A percentile compares a stretch with the other conserved stretches of the same genome.
Conservation (phyloP, 2,329 filamentous ascomycete species). For the Plenodomus lindquistii region DNA sequence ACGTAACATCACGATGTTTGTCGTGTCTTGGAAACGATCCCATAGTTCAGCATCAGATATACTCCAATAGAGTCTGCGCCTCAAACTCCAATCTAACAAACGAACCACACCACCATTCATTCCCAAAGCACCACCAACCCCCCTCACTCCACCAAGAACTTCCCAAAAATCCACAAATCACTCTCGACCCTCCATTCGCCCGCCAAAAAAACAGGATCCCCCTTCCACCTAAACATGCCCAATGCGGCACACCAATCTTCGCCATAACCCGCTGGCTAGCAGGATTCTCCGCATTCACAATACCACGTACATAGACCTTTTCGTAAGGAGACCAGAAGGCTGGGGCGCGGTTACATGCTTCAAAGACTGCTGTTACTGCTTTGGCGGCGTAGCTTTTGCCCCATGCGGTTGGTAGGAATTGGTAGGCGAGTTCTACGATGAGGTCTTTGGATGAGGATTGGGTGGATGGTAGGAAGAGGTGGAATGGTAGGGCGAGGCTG, state of each 20-base stretch:
- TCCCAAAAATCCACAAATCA: constrained; percentile 32
- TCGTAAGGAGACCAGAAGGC: constrained; percentile 29
- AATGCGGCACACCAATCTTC: constrained; percentile 30
- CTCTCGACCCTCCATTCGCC: constrained; percentile 29
- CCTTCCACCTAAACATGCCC: constrained; percentile 34
- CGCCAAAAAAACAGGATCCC: constrained; percentile 21
- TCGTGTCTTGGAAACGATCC: too few relatives aligned
- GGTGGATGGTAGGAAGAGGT: constrained; percentile 13
- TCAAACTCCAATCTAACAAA: too few relatives aligned
- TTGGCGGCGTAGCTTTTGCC: constrained; percentile 27
- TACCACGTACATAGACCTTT: constrained; percentile 34
- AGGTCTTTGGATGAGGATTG: constrained; percentile 17
- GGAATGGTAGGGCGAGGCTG: constrained; percentile 14
- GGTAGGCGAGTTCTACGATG: constrained; percentile 25
- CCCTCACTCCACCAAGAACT: constrained; percentile 7
- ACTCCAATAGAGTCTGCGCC: too few relatives aligned
- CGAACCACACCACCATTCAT: too few relatives aligned
- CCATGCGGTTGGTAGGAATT: constrained; percentile 26
- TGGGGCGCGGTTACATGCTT: constrained; percentile 17
- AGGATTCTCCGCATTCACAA: constrained; percentile 38
- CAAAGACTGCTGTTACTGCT: constrained; percentile 26
- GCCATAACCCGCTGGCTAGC: constrained; percentile 36
- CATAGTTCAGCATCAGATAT: too few relatives aligned
- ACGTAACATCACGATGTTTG: too few relatives aligned
- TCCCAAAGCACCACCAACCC: background rate